phyloP scores from a whole-genome alignment of 2,329 filamentous ascomycete genomes.

The Domatiomyces globalis region DNA sequence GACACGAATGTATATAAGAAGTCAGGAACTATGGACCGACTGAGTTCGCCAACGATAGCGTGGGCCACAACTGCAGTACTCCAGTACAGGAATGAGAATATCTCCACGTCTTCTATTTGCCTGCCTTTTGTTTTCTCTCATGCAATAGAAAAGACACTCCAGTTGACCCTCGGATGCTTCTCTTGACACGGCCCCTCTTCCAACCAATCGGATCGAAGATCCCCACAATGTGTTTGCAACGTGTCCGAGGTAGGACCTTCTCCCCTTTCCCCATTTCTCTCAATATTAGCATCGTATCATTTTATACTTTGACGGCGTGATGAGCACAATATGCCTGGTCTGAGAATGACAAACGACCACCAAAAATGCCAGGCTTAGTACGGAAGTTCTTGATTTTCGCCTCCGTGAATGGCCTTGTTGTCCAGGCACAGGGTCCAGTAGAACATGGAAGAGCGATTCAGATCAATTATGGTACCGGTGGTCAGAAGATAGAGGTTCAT shows the following conservation, averaged over 20 bases:
- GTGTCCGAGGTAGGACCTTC: not conserved
- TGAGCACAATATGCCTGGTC: not conserved
- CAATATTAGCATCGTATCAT: too few species aligned
- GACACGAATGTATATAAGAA: not conserved
- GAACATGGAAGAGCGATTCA: slow-evolving; percentile 41
- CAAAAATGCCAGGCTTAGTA: slow-evolving; percentile 57
- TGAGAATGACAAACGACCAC: not conserved
- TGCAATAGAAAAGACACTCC: not conserved
- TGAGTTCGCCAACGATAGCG: not conserved
- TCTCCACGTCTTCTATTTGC: not conserved
- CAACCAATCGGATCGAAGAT: not conserved
- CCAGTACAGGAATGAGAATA: not conserved
- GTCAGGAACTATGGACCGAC: not conserved
- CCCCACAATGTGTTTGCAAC: not conserved
- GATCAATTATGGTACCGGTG: slow-evolving; percentile 58
- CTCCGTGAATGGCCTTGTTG: slow-evolving; percentile 65
- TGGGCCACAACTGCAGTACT: not conserved
- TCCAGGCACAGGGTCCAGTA: slow-evolving; percentile 52
- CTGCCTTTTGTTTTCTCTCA: not conserved
- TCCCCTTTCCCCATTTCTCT: not conserved
- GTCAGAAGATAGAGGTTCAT: slow-evolving; percentile 35
- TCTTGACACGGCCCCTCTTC: not conserved
- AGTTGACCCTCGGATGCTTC: not conserved
- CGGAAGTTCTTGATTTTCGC: slow-evolving; percentile 71
- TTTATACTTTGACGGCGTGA: too few species aligned